Conservation (phyloP, 1,284 basidiomycete genomes). For the Xerocomus minutiporus region DNA sequence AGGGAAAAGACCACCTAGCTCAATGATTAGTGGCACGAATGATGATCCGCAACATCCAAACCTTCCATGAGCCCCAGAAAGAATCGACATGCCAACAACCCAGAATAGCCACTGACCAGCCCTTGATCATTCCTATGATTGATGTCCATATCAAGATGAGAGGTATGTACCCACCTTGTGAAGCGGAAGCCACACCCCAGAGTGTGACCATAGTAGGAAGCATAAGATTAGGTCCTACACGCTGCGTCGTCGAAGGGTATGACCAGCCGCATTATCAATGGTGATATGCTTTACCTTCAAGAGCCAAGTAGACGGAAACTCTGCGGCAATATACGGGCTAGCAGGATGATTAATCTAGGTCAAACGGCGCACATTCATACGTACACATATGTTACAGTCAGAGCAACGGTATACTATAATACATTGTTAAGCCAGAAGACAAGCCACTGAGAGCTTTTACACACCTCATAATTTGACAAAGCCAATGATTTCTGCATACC, state of each 20-base stretch:
- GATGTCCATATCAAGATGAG: conserved; percentile 2
- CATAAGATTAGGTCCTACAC: conserved; percentile 53
- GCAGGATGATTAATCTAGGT: not conserved
- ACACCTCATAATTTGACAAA: conserved; percentile 46
- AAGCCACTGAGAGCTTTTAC: not conserved
- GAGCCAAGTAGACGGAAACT: conserved; percentile 56
- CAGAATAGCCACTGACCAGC: conserved; percentile 47
- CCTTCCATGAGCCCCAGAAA: conserved; percentile 67
- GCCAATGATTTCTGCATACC: conserved; percentile 51
- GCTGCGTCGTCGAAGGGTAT: conserved; percentile 28
- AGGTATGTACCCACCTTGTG: conserved; percentile 43
- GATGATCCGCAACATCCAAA: conserved; percentile 32
- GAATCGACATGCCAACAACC: conserved; percentile 57
- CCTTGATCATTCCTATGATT: conserved; percentile 34
- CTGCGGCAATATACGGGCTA: conserved; percentile 54
- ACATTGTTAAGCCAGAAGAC: not conserved
- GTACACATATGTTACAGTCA: conserved; percentile 51
- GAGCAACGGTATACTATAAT: conserved; percentile 43
- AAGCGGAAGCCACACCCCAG: conserved; percentile 48
- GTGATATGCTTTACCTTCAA: conserved; percentile 40
- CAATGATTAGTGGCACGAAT: conserved; percentile 33
- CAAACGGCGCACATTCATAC: conserved; percentile 12
- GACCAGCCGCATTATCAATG: not conserved
- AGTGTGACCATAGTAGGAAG: conserved; percentile 48
- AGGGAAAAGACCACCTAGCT: conserved; percentile 52